A percentile compares a stretch with the other conserved stretches of the same genome.
phyloP scores from a whole-genome alignment of 2,329 filamentous ascomycete genomes.

The Mariannaea elegans region DNA sequence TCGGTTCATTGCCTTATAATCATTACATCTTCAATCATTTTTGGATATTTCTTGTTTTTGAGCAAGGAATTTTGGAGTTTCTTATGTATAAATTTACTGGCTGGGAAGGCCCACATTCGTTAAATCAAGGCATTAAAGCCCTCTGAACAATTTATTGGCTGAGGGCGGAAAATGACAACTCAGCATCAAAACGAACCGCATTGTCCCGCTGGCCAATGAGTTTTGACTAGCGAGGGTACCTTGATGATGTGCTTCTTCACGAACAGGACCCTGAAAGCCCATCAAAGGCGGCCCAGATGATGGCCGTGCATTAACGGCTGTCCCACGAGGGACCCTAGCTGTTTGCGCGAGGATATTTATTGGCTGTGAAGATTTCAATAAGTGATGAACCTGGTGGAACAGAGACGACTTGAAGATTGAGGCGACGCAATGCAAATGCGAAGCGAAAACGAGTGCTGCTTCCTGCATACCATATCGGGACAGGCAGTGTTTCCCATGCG shows the following conservation, averaged over 20 bases:
- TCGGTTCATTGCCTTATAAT: not conserved
- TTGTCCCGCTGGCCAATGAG: slow-evolving; percentile 13
- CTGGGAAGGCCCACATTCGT: not conserved
- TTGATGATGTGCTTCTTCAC: slow-evolving; percentile 4
- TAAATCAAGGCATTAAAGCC: not conserved
- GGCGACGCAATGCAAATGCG: not conserved
- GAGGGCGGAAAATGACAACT: slow-evolving; percentile 6
- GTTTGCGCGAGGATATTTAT: not conserved
- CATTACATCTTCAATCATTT: no score
- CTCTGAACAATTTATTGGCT: not conserved
- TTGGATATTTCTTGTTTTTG: not conserved
- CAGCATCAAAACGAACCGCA: not conserved
- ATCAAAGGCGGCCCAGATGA: not conserved
- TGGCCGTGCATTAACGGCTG: slow-evolving; percentile 10
- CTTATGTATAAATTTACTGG: no score
- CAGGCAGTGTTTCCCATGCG: not conserved
- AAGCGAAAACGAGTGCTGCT: no score
- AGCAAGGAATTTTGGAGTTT: not conserved
- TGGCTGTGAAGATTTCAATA: slow-evolving; percentile 2
- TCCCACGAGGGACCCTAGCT: not conserved
- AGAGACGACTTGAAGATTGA: not conserved
- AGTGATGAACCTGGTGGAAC: no score
- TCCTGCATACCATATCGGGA: not conserved
- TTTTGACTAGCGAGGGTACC: not conserved
- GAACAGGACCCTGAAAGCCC: slow-evolving; percentile 20